Evolutionary conservation across 73 alveolate species (phyloP), one percentile per base, ranked within the genome.

Genomic region (Breviolum minutum): DNA sequence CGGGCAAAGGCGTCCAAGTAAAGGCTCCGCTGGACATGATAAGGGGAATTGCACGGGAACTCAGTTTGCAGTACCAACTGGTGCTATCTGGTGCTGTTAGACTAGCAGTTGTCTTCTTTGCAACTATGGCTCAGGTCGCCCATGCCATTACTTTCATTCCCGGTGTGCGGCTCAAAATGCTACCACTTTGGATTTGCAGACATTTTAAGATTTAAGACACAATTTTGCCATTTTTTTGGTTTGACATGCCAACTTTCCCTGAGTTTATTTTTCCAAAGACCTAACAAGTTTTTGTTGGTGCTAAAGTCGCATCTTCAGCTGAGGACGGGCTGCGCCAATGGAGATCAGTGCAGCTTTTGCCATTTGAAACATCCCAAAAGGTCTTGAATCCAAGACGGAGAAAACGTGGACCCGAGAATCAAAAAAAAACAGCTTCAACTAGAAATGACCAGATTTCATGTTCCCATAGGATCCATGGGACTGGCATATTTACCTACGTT

Each of bases 291-390:
- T 40, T 40, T 40, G 54, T 40, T 40, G 0, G 54, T 40, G 54
- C 54, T 40, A 3, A 40, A 40, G 3, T 66, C 17, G 85, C 48
- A 20, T 48, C 85, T 76, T n/a, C 16, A 19, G n/a, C 30, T 87
- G 20, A 90, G 96, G 96, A 69, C 96, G 48, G 96, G 96, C 63
- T 90, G 96, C 26, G 87, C 87, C 60, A 90, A 90, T 54, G 96
- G 96, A 26, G 96, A 90, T 24, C 84, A 90, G 87, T 90, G 96
- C 73, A 40, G 22, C 54, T 90, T 90, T 63, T 90, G 96, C 87
- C 96, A 90, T 74, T 74, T 90, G 32, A 73, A 74, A n/a, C 96
- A 90, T 26, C 54, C 87, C 7, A 90, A 90, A 63, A 90, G 85
- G 96, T 63, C 30, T n/a, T 32, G 32, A 81, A 13, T 32, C 54